Evolutionary conservation across 495 filamentous ascomycete species (phyloP), one percentile per base, ranked within the genome.

Genomic region (Pseudomonodictys pantanalensis): DNA sequence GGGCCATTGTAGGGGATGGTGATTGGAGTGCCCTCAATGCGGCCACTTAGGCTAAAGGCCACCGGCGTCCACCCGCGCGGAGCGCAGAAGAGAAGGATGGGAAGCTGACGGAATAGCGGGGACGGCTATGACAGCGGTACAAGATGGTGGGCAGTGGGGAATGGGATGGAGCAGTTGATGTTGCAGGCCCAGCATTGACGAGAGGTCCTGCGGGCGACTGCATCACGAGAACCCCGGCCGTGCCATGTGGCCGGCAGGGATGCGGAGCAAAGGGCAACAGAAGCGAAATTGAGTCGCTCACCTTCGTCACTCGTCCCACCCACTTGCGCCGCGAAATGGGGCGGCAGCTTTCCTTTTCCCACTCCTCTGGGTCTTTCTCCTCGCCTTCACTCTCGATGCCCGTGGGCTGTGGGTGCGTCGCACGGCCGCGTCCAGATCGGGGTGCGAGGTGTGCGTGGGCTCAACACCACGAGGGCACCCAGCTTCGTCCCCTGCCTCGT

Each of bases 221-320:
- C 49, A 44, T 46, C 58, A 45, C 39, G 20, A n/a, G 26, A 25
- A 53, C 22, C n/a, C 59, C 49, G 28, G 56, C 33, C 30, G 15
- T n/a, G 63, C 63, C 63, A 66, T 62, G 58, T 66, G 63, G 63
- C 18, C 23, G 47, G 33, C 52, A 48, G 42, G 57, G 58, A 61
- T 64, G 20, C 3, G 30, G 17, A 48, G 25, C 22, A 18, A 12
- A 33, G 23, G 11, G 35, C 8, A 9, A 8, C 20, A 28, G 52
- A 61, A 66, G 63, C 63, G 63, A 66, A 54, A 66, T 66, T 61
- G 52, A 47, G 32, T 25, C 28, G 39, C 54, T 57, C 54, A 57
- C 54, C 54, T 57, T 47, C 24, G 52, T 46, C 18, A 30, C 17
- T 18, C 29, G 42, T 48, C 51, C 25, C 51, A 54, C 51, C 23